Evolutionary conservation across 768 basidiomycete genomes (phyloP).

Genomic region (Butyriboletus loyo): DNA sequence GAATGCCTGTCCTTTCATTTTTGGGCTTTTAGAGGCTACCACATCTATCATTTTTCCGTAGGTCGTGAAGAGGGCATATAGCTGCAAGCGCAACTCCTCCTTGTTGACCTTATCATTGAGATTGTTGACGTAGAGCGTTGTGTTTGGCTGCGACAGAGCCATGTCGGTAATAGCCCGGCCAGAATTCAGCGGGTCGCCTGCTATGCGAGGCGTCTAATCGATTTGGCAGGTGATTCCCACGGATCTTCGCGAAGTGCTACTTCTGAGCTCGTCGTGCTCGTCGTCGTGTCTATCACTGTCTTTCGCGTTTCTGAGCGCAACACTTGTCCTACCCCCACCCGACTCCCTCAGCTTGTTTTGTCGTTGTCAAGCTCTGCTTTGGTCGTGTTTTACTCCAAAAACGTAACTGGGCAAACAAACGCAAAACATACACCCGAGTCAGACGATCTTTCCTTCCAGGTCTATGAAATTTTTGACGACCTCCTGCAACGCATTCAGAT

Average conservation of each 20-base stretch:
- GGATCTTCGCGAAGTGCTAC: neutral
- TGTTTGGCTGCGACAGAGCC: slow-evolving; percentile 66
- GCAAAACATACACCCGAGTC: slow-evolving; percentile 20
- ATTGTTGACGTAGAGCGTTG: slow-evolving; percentile 89
- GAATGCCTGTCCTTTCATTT: slow-evolving; percentile 93
- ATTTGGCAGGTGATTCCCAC: slow-evolving; percentile 27
- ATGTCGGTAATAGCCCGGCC: slow-evolving; percentile 26
- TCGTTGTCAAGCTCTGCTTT: slow-evolving; percentile 10
- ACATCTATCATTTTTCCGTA: slow-evolving; percentile 94
- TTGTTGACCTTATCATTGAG: slow-evolving; percentile 93
- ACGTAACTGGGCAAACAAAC: slow-evolving; percentile 33
- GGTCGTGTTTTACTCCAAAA: slow-evolving; percentile 27
- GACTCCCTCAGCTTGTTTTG: slow-evolving; percentile 4
- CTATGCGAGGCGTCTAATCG: neutral
- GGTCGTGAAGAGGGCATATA: slow-evolving; percentile 87
- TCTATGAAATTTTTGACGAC: slow-evolving; percentile 38
- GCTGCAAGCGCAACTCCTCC: slow-evolving; percentile 77
- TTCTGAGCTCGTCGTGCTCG: neutral
- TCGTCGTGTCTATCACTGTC: slow-evolving; percentile 5
- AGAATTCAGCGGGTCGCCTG: neutral
- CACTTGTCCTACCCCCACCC: neutral
- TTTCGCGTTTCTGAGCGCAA: neutral
- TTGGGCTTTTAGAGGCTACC: slow-evolving; percentile 79
- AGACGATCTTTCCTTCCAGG: slow-evolving; percentile 15
- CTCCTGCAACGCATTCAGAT: slow-evolving; percentile 31